Evolutionary conservation across 305 asterid genomes (phyloP).

Genomic region (Fraxinus sp.): DNA sequence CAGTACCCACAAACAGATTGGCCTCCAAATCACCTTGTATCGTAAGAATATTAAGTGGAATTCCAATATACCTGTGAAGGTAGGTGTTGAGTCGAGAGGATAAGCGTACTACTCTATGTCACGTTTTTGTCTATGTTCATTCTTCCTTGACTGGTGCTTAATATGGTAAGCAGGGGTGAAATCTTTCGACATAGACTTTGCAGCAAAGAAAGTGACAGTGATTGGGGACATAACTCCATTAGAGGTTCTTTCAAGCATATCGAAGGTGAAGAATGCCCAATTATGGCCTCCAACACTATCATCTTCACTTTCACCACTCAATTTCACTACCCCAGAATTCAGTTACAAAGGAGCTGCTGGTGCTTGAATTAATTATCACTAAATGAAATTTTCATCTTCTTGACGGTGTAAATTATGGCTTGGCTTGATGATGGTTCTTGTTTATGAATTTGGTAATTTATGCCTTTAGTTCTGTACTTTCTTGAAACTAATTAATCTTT

Average conservation of each 20-base stretch:
- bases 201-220: slow-evolving; percentile 81
- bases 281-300: slow-evolving; percentile 53
- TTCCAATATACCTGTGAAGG: neutral
- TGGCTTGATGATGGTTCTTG: slow-evolving; percentile 9
- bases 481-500: neutral
- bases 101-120: neutral
- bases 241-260: slow-evolving; percentile 73
- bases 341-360: slow-evolving; percentile 6
- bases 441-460: neutral
- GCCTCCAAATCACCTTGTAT: neutral
- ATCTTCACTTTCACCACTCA: slow-evolving; percentile 27
- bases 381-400: neutral
- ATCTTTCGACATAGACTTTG: slow-evolving; percentile 83
- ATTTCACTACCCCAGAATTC: slow-evolving; percentile 21
- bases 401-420: neutral
- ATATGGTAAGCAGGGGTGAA: slow-evolving; percentile 56
- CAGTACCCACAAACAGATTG: neutral
- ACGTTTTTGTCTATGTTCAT: neutral
- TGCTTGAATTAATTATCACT: slow-evolving; percentile 5
- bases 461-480: neutral
- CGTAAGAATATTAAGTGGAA: neutral
- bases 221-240: slow-evolving; percentile 70
- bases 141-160: neutral
- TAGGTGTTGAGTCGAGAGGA: neutral
- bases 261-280: slow-evolving; percentile 85